Evolutionary conservation across 345 rosid species (phyloP), one percentile per base, ranked within the genome.

Genomic region (Excoecaria cochinchinensis): DNA sequence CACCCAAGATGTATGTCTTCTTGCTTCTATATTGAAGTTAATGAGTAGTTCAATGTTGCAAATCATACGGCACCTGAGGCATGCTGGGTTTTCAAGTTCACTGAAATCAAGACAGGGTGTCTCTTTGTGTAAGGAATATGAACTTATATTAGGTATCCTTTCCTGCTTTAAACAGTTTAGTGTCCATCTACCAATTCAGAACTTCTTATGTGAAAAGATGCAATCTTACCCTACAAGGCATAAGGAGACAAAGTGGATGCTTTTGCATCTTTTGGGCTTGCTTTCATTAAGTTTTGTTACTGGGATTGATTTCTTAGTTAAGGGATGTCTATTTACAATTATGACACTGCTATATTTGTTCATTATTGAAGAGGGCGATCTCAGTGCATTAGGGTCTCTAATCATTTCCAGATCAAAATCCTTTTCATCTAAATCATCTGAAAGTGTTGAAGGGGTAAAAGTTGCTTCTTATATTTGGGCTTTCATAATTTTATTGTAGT

Each of bases 11-110:
- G 59, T 88, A 11, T 86, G 40, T 86, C 82, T 91, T 67, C 95
- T 95, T 75, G 90, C 94, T 76, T 88, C 98, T 36, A 81, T 85
- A 57, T 64, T 95, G 84, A 90, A 89, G 86, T 81, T 95, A 76
- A 91, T 90, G 91, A 85, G 86, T 79, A 61, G 85, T 79, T 86
- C 97, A 25, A 60, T 92, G 86, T 74, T 84, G 61, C 93, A 88
- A 85, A 82, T 78, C 70, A 58, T 86, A 51, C 44, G 81, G 75
- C 78, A 76, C 71, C 61, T 88, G 64, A 88, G 77, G 76, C 62
- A 60, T 63, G 51, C 72, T 22, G 69, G 76, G 73, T 77, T 59
- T 72, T 76, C 69, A 25, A 74, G 84, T 81, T 70, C 75, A 42
- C 19, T 55, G 48, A 74, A 85, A 75, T 74, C 82, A 46, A 48